phyloP scores from a whole-genome alignment of 331 rosid genomes.

The Prunus yedoensis region DNA sequence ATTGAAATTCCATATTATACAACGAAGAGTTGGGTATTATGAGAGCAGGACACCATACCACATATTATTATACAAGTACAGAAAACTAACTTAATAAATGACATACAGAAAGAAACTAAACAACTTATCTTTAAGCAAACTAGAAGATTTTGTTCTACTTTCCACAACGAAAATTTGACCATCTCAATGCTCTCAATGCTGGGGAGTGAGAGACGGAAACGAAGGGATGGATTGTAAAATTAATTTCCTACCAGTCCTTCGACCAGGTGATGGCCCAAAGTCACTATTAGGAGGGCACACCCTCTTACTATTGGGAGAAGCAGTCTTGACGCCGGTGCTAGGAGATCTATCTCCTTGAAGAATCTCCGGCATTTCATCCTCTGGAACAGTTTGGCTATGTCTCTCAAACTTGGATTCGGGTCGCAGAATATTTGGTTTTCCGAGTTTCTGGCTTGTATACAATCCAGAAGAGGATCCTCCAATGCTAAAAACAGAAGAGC shows the following conservation, averaged over 20 bases:
- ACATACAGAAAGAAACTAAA: conserved; percentile 23
- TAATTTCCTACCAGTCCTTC: conserved; percentile 76
- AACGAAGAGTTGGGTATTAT: conserved; percentile 40
- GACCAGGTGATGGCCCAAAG: conserved; percentile 58
- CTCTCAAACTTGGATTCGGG: conserved; percentile 51
- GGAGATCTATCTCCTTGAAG: conserved; percentile 53
- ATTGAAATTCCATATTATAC: conserved; percentile 39
- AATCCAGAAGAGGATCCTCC: conserved; percentile 59
- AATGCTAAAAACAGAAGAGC: conserved; percentile 57
- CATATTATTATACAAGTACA: conserved; percentile 35
- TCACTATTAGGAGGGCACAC: conserved; percentile 67
- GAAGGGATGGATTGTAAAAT: conserved; percentile 79
- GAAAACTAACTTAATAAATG: conserved; percentile 20
- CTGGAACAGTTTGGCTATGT: conserved; percentile 37
- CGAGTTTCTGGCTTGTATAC: conserved; percentile 48
- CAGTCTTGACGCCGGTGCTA: conserved; percentile 51
- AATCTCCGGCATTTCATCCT: conserved; percentile 63
- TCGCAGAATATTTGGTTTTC: conserved; percentile 43
- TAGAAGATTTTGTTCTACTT: background rate
- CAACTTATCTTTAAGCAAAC: conserved; percentile 29
- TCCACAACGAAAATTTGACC: background rate
- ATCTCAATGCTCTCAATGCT: conserved; percentile 53
- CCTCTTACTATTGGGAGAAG: conserved; percentile 87
- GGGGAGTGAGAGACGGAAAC: conserved; percentile 82
- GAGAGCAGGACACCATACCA: conserved; percentile 21